Conservation (phyloP, 345 rosid genomes). For the Camelina laxa region DNA sequence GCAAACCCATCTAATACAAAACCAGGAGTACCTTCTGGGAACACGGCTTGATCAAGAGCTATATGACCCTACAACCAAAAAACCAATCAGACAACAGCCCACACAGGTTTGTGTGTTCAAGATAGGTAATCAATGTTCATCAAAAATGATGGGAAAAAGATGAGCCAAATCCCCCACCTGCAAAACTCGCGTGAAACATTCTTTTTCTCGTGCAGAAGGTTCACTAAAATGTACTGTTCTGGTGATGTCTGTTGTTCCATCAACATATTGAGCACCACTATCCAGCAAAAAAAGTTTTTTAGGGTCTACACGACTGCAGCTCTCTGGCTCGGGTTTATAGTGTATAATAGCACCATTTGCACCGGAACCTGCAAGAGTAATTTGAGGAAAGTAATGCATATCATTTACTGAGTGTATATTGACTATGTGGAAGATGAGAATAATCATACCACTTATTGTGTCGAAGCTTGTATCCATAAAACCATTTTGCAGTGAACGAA, state of each 20-base stretch:
- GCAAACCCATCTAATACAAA: slow-evolving; percentile 95
- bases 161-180: slow-evolving; percentile 53
- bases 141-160: slow-evolving; percentile 12
- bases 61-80: slow-evolving; percentile 83
- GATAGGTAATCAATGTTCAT: slow-evolving; percentile 8
- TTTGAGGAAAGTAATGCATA: not conserved
- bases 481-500: slow-evolving; percentile 81
- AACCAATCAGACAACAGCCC: slow-evolving; percentile 7
- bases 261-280: slow-evolving; percentile 95
- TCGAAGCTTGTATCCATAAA: slow-evolving; percentile 95
- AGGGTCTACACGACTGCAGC: slow-evolving; percentile 78
- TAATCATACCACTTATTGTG: slow-evolving; percentile 82
- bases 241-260: slow-evolving; percentile 96
- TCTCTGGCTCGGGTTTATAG: slow-evolving; percentile 84
- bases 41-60: slow-evolving; percentile 91
- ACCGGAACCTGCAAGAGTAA: slow-evolving; percentile 74
- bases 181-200: slow-evolving; percentile 91
- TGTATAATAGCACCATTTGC: slow-evolving; percentile 97
- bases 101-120: slow-evolving; percentile 10
- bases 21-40: slow-evolving; percentile 93
- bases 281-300: slow-evolving; percentile 80
- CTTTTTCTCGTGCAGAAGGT: slow-evolving; percentile 80
- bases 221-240: slow-evolving; percentile 92
- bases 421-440: slow-evolving; percentile 24
- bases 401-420: slow-evolving; percentile 6